Percentiles rank a stretch among this genome's conserved stretches.
Conservation (phyloP, 164 flowering plant genomes). For the Aristolochia fimbriata region DNA sequence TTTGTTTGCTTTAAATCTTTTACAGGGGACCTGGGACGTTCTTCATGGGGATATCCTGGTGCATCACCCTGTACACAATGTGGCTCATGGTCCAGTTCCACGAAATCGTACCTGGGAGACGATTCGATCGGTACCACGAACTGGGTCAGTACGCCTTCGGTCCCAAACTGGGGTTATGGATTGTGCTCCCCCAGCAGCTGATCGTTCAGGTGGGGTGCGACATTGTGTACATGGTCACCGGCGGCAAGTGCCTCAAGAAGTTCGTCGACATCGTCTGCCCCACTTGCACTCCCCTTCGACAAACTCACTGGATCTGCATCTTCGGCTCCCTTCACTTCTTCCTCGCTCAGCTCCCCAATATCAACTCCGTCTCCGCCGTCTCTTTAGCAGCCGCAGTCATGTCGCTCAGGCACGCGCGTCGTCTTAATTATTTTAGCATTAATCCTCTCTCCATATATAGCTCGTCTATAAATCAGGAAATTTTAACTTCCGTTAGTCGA, state of each 20-base stretch:
- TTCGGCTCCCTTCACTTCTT: constrained; percentile 71
- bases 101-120: constrained; percentile 69
- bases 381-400: constrained; percentile 82
- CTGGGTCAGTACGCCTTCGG: constrained; percentile 75
- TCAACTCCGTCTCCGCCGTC: constrained; percentile 75
- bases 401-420: constrained; percentile 54
- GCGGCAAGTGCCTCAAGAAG: constrained; percentile 75
- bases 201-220: constrained; percentile 81
- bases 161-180: constrained; percentile 67
- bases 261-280: constrained; percentile 68
- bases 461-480: too few species aligned
- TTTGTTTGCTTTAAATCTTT: not conserved
- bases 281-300: constrained; percentile 41
- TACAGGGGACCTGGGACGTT: constrained; percentile 71
- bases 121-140: constrained; percentile 72
- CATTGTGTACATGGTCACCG: constrained; percentile 90
- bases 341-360: constrained; percentile 81
- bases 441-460: not conserved
- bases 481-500: too few species aligned
- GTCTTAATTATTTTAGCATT: not conserved
- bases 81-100: constrained; percentile 88
- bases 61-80: constrained; percentile 73
- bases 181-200: constrained; percentile 82
- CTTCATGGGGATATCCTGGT: constrained; percentile 62
- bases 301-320: constrained; percentile 79